Percentiles rank a stretch among this genome's conserved stretches.
Conservation (phyloP, 352 stramenopile species). For the Phytophthora pini region DNA sequence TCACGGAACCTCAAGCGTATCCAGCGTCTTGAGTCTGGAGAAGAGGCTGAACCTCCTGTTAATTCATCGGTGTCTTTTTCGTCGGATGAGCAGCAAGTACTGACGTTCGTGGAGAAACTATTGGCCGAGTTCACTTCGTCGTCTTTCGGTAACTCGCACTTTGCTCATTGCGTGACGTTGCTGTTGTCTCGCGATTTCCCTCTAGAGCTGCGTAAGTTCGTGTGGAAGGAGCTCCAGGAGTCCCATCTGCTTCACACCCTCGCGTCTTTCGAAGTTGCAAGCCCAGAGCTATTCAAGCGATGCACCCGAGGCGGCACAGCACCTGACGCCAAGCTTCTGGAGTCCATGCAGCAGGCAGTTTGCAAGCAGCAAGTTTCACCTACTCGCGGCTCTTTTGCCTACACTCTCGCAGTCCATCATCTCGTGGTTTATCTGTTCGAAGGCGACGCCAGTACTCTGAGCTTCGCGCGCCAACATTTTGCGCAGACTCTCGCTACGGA, state of each 20-base stretch:
- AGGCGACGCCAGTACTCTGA: constrained; percentile 34
- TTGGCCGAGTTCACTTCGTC: constrained; percentile 70
- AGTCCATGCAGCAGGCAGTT: constrained; percentile 57
- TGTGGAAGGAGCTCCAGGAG: constrained; percentile 76
- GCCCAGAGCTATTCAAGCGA: constrained; percentile 36
- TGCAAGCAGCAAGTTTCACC: constrained; percentile 42
- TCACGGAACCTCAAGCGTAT: constrained; percentile 58
- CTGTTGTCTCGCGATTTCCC: constrained; percentile 67
- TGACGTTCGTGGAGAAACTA: constrained; percentile 75
- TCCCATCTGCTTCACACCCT: constrained; percentile 62
- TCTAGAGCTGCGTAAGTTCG: constrained; percentile 56
- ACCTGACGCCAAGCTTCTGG: constrained; percentile 50
- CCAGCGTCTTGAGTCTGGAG: constrained; percentile 47
- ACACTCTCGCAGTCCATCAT: constrained; percentile 67
- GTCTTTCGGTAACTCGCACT: constrained; percentile 72
- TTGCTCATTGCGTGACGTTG: constrained; percentile 71
- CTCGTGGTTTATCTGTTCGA: constrained; percentile 65
- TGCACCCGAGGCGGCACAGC: constrained; percentile 36
- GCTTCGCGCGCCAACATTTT: constrained; percentile 55
- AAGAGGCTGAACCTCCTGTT: constrained; percentile 5
- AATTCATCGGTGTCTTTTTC: constrained; percentile 40
- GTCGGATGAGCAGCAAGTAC: constrained; percentile 56
- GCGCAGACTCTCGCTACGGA: constrained; percentile 44
- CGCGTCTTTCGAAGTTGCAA: constrained; percentile 42
- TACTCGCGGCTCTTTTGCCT: constrained; percentile 55